Evolutionary conservation across 371 early-diverging fungal species (phyloP).

Genomic region (Mucor ambiguus): DNA sequence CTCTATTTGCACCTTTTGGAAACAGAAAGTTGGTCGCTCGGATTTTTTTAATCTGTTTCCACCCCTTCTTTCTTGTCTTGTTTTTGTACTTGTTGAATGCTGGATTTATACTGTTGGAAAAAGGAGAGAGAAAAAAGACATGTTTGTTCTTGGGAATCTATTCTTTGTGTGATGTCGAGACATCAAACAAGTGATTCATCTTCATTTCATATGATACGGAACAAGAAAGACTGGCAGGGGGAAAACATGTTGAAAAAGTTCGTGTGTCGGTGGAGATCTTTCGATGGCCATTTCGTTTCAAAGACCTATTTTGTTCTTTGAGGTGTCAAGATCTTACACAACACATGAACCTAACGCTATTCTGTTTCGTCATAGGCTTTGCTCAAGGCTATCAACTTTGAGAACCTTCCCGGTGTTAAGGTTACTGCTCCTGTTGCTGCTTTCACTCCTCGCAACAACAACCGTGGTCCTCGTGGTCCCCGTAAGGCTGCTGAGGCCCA

Average conservation of each 20-base stretch:
- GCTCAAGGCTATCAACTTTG: conserved; percentile 96
- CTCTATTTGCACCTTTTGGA: conserved; percentile 2
- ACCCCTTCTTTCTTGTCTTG: not conserved
- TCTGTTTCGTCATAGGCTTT: conserved; percentile 67
- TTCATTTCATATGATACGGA: not conserved
- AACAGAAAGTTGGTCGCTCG: conserved; percentile 17
- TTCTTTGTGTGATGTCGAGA: not conserved
- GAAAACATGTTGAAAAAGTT: conserved; percentile 16
- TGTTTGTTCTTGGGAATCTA: conserved; percentile 6
- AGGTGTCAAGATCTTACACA: conserved; percentile 35
- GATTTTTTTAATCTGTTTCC: conserved; percentile 13
- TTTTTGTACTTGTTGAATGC: conserved; percentile 6
- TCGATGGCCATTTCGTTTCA: conserved; percentile 35
- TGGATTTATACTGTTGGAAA: not conserved
- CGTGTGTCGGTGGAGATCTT: conserved; percentile 28
- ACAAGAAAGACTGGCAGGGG: not conserved
- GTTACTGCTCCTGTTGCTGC: conserved; percentile 57
- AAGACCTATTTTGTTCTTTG: conserved; percentile 18
- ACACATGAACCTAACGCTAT: conserved; percentile 19
- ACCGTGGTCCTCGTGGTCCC: conserved; percentile 40
- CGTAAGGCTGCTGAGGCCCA: conserved; percentile 29
- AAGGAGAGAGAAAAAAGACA: not conserved
- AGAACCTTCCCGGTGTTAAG: conserved; percentile 75
- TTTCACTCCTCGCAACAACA: conserved; percentile 31
- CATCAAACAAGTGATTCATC: not conserved